A percentile compares a stretch with the other conserved stretches of the same genome.
Evolutionary conservation across 2,329 filamentous ascomycete species (phyloP).

Genomic region (Cytospora piceicola): DNA sequence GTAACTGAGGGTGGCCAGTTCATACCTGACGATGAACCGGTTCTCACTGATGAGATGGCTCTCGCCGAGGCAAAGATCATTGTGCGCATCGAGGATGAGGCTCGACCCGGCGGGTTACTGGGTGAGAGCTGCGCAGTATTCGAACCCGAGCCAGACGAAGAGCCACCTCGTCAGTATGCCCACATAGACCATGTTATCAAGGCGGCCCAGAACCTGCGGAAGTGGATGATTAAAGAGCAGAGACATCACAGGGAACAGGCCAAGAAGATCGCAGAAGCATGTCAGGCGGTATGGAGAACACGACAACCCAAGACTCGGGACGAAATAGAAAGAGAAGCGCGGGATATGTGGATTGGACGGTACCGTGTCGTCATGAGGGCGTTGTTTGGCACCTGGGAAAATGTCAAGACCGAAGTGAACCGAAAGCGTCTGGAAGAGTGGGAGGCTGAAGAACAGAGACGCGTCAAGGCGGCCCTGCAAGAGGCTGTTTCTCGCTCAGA

Average conservation of each 20-base stretch:
- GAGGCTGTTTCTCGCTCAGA: constrained; percentile 75
- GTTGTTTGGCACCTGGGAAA: constrained; percentile 64
- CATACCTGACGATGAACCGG: constrained; percentile 57
- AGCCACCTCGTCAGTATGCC: constrained; percentile 80
- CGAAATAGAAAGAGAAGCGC: constrained; percentile 79
- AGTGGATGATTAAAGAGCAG: constrained; percentile 78
- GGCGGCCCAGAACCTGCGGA: constrained; percentile 79
- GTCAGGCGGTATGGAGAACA: constrained; percentile 73
- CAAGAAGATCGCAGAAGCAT: constrained; percentile 78
- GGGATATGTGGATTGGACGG: constrained; percentile 65
- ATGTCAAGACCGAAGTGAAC: constrained; percentile 65
- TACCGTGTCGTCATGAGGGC: constrained; percentile 73
- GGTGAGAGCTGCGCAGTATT: constrained; percentile 73
- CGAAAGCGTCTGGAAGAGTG: constrained; percentile 62
- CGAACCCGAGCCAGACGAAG: constrained; percentile 70
- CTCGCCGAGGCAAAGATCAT: constrained; percentile 71
- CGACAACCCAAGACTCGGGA: constrained; percentile 77
- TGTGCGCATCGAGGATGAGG: constrained; percentile 71
- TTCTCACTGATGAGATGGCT: constrained; percentile 65
- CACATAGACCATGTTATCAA: constrained; percentile 83
- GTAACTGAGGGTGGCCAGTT: constrained; percentile 63
- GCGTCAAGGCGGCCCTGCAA: constrained; percentile 70
- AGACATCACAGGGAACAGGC: constrained; percentile 75
- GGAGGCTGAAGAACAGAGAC: constrained; percentile 67
- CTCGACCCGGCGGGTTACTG: constrained; percentile 74